phyloP scores from a whole-genome alignment of 2,329 filamentous ascomycete genomes.

The Calonectria pteridis region DNA sequence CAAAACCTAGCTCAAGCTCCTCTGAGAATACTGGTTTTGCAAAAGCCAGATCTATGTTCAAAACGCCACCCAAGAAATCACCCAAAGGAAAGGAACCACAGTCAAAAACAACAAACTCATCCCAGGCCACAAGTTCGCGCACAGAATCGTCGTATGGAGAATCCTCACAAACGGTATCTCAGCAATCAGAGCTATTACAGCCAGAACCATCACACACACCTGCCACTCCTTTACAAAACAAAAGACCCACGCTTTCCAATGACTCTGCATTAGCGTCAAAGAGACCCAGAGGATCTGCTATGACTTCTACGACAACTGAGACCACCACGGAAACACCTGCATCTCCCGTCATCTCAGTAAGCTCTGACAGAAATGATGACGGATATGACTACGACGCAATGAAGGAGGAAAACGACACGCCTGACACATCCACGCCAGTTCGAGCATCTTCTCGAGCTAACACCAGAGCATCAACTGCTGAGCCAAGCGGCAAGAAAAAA shows the following conservation, averaged over 20 bases:
- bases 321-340: background rate
- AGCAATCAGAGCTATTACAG: background rate
- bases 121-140: background rate
- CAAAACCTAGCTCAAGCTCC: background rate
- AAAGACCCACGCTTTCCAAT: no score
- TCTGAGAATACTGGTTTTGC: background rate
- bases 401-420: background rate
- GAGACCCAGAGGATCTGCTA: background rate
- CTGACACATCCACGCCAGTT: background rate
- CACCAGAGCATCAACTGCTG: constrained; percentile 7
- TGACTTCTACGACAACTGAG: background rate
- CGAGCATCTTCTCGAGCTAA: constrained; percentile 7
- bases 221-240: background rate
- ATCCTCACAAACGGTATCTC: background rate
- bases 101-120: background rate
- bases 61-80: background rate
- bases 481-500: constrained; percentile 14
- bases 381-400: background rate
- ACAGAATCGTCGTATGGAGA: background rate
- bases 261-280: background rate
- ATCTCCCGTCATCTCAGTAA: background rate
- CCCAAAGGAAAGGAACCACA: background rate
- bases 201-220: background rate
- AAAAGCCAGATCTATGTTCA: constrained; percentile 4
- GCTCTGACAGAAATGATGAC: background rate